Conservation (phyloP, 345 rosid genomes). For the Jatropha curcas region DNA sequence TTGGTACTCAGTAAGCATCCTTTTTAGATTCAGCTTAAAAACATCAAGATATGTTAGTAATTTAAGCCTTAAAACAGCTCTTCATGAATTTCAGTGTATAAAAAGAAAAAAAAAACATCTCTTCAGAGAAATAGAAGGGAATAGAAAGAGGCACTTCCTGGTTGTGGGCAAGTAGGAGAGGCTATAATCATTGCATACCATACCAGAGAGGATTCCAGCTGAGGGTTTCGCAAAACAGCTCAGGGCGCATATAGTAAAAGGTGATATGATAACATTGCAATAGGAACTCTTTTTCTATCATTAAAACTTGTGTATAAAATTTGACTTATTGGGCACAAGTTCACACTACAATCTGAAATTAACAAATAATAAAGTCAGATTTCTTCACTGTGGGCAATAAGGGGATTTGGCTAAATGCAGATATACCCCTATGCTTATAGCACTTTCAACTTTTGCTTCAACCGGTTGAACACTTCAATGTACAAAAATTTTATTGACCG, state of each 20-base stretch:
- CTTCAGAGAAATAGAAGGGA: neutral
- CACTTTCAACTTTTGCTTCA: too few relatives aligned
- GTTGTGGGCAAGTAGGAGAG: neutral
- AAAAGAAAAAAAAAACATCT: neutral
- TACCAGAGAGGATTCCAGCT: neutral
- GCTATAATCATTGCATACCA: neutral
- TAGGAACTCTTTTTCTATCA: neutral
- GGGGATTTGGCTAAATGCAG: too few relatives aligned
- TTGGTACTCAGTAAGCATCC: too few relatives aligned
- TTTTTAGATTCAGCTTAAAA: too few relatives aligned
- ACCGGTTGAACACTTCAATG: too few relatives aligned
- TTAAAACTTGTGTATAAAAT: neutral
- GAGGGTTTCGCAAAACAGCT: neutral
- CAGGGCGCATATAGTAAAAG: neutral
- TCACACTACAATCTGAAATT: constrained; percentile 7
- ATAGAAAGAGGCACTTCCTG: neutral
- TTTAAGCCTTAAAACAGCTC: too few relatives aligned
- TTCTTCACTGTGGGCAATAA: too few relatives aligned
- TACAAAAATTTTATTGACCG: too few relatives aligned
- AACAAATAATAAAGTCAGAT: neutral
- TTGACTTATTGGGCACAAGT: neutral
- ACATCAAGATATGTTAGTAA: too few relatives aligned
- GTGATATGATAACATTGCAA: neutral
- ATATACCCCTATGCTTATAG: too few relatives aligned
- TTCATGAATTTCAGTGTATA: too few relatives aligned